A percentile compares a stretch with the other conserved stretches of the same genome.
phyloP scores from a whole-genome alignment of 2,329 filamentous ascomycete species.

The Talaromyces marneffei region DNA sequence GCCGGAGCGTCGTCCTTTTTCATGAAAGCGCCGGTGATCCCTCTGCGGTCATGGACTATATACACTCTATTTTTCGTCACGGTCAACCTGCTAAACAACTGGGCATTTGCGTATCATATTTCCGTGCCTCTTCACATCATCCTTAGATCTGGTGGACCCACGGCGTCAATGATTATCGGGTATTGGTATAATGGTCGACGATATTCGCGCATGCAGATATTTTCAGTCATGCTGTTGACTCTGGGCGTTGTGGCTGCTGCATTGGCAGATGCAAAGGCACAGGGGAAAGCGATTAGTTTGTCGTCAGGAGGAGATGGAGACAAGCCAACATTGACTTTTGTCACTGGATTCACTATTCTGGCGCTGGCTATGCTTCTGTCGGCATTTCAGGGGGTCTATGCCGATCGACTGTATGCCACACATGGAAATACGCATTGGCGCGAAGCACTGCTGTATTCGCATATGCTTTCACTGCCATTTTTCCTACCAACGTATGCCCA shows the following conservation, averaged over 20 bases:
- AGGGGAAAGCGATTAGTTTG: constrained; percentile 48
- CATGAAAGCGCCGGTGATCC: constrained; percentile 70
- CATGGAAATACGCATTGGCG: constrained; percentile 83
- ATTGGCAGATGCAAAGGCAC: constrained; percentile 79
- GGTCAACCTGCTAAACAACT: constrained; percentile 95
- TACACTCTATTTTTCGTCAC: constrained; percentile 88
- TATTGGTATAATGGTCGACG: constrained; percentile 71
- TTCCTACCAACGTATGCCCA: constrained; percentile 36
- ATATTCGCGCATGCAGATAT: constrained; percentile 73
- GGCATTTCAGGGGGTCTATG: constrained; percentile 91
- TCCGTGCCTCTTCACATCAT: constrained; percentile 97
- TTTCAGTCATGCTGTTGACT: constrained; percentile 77
- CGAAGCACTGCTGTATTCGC: constrained; percentile 93
- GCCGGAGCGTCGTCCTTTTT: constrained; percentile 60
- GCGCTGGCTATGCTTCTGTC: constrained; percentile 84
- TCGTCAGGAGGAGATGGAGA: constrained; percentile 16
- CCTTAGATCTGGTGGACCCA: constrained; percentile 86
- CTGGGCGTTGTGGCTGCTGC: constrained; percentile 81
- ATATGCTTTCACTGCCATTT: constrained; percentile 45
- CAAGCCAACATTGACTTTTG: constrained; percentile 40
- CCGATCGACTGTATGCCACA: constrained; percentile 77
- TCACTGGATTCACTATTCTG: constrained; percentile 70
- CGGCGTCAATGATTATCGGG: constrained; percentile 90
- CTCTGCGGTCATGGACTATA: constrained; percentile 74
- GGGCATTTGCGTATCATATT: constrained; percentile 94